These are phyloP conservation scores for Cutaneotrichosporon daszewskae DNA, from an alignment of 1,284 basidiomycete genomes.

Conservation along the genomic window DNA sequence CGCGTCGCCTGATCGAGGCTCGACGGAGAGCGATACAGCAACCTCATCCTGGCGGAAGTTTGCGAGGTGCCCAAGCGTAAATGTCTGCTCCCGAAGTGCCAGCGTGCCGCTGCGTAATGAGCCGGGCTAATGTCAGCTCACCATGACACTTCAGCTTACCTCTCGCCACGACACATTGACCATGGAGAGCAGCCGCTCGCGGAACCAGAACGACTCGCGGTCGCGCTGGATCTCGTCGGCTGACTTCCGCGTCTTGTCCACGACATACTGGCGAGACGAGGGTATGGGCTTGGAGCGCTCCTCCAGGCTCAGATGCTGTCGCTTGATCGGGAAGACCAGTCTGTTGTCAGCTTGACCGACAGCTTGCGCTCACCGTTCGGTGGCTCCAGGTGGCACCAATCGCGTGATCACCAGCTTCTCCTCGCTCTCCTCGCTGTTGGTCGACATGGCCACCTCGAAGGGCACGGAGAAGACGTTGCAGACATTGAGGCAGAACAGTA, in stretches of 20 bases:
- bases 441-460: conserved; percentile 74
- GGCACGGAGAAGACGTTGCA: conserved; percentile 81
- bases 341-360: no score
- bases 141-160: conserved; percentile 57
- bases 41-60: conserved; percentile 63
- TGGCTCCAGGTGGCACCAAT: conserved; percentile 75
- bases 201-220: conserved; percentile 86
- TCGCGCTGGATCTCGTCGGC: conserved; percentile 58
- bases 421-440: conserved; percentile 25
- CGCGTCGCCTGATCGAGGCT: conserved; percentile 47
- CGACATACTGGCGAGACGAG: conserved; percentile 85
- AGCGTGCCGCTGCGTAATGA: conserved; percentile 67
- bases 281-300: conserved; percentile 66
- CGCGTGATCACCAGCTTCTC: conserved; percentile 51
- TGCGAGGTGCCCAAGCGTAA: conserved; percentile 70
- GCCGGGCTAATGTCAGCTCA: conserved; percentile 78
- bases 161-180: conserved; percentile 75
- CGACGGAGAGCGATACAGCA: conserved; percentile 49
- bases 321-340: conserved; percentile 72
- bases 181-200: conserved; percentile 70
- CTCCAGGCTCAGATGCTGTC: conserved; percentile 59
- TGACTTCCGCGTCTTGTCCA: conserved; percentile 64
- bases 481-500: conserved; percentile 78
- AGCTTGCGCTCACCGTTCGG: no score
- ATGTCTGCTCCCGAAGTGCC: conserved; percentile 65